A percentile compares a stretch with the other conserved stretches of the same genome.
phyloP scores from a whole-genome alignment of 179 eudicot species.

The Spinacia oleracea region DNA sequence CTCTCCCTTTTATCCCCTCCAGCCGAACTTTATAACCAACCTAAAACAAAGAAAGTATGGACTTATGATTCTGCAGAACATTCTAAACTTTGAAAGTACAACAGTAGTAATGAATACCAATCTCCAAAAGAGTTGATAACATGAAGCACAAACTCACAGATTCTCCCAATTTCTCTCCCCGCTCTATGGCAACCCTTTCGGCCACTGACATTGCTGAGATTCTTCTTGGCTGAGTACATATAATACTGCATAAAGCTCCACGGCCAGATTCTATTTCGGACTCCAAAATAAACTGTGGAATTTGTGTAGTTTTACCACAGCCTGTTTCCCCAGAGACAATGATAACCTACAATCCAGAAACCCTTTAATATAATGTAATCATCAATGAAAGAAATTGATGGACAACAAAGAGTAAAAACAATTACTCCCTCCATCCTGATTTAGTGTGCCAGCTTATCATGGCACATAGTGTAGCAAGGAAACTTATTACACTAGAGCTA shows the following conservation, averaged over 20 bases:
- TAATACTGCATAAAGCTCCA: slow-evolving; percentile 66
- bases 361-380: not conserved
- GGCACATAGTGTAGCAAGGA: not conserved
- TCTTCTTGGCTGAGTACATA: slow-evolving; percentile 87
- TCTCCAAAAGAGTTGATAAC: not conserved
- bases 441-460: too few species aligned
- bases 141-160: slow-evolving; percentile 53
- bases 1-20: slow-evolving; percentile 84
- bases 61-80: not conserved
- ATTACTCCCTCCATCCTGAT: too few species aligned
- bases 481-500: not conserved
- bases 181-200: slow-evolving; percentile 80
- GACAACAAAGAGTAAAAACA: not conserved
- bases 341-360: slow-evolving; percentile 43
- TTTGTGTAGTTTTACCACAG: slow-evolving; percentile 88
- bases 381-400: not conserved
- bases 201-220: slow-evolving; percentile 86
- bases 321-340: slow-evolving; percentile 91
- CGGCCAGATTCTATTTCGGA: slow-evolving; percentile 64
- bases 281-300: slow-evolving; percentile 82
- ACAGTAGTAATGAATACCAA: not conserved
- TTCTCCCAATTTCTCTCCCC: slow-evolving; percentile 86
- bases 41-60: slow-evolving; percentile 29
- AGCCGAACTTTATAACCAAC: slow-evolving; percentile 87
- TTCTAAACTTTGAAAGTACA: not conserved